A percentile compares a stretch with the other conserved stretches of the same genome.
phyloP scores from a whole-genome alignment of 208 protist genomes.

The Trypanosoma platydactyli region DNA sequence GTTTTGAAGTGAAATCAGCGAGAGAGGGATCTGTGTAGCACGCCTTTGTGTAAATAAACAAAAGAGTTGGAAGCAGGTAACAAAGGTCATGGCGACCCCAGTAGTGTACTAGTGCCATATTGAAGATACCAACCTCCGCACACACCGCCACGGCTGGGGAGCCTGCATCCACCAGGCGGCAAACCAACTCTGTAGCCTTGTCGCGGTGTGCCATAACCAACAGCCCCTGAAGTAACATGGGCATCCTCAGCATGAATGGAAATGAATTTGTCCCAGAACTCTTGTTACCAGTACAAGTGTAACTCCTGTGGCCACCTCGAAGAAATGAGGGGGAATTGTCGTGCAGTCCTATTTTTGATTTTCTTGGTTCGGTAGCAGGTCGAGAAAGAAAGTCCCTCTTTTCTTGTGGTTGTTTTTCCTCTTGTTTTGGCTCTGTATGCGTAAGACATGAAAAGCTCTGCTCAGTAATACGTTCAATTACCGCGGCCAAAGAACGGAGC shows the following conservation, averaged over 20 bases:
- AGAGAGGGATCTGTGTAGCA: constrained; percentile 80
- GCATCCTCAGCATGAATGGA: constrained; percentile 70
- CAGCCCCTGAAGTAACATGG: constrained; percentile 77
- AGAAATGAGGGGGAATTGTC: constrained; percentile 1
- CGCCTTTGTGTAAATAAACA: constrained; percentile 87
- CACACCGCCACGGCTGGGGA: constrained; percentile 69
- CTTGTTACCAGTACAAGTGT: not conserved
- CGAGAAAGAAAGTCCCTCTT: not conserved
- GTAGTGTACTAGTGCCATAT: constrained; percentile 69
- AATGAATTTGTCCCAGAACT: constrained; percentile 27
- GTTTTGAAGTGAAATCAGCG: constrained; percentile 42
- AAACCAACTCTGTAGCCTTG: constrained; percentile 69
- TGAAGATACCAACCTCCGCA: constrained; percentile 79
- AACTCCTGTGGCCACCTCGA: not conserved
- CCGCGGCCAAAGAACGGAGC: constrained; percentile 54
- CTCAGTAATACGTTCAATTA: constrained; percentile 69
- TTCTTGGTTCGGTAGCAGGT: not conserved
- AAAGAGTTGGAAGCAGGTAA: constrained; percentile 72
- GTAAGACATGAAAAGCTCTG: constrained; percentile 50
- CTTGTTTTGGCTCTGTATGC: not conserved
- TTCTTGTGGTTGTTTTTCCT: not conserved
- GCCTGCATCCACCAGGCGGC: constrained; percentile 80
- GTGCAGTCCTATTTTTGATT: not conserved
- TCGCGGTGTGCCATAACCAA: constrained; percentile 76
- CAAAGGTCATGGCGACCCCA: constrained; percentile 74